These are phyloP conservation scores for Leishmania major DNA, from an alignment of 208 protist genomes.

Conservation along the genomic window DNA sequence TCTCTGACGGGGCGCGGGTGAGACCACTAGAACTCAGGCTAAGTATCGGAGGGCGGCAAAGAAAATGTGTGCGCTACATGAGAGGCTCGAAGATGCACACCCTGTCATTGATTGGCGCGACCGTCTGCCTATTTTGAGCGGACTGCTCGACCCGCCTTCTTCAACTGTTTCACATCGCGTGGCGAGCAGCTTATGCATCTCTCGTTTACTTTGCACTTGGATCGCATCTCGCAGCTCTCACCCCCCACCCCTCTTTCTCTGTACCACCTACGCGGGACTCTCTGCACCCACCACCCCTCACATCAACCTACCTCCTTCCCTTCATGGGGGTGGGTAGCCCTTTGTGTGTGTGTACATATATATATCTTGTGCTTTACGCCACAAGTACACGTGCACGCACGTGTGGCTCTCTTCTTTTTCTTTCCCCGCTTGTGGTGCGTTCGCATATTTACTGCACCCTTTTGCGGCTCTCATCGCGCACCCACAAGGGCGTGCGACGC, in stretches of 20 bases:
- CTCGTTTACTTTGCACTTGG: not conserved
- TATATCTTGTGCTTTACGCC: constrained; percentile 13
- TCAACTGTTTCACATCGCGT: not conserved
- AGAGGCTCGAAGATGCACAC: not conserved
- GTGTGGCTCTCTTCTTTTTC: not conserved
- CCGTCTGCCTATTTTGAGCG: not conserved
- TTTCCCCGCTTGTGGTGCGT: not conserved
- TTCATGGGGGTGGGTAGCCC: not conserved
- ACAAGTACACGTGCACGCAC: not conserved
- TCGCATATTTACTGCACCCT: not conserved
- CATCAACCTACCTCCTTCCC: not conserved
- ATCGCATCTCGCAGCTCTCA: not conserved
- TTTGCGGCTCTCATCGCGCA: not conserved
- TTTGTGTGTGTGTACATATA: not conserved
- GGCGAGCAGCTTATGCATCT: not conserved
- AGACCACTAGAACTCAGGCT: not conserved
- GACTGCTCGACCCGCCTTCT: not conserved
- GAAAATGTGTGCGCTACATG: not conserved
- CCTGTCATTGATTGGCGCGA: not conserved
- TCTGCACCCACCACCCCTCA: not conserved
- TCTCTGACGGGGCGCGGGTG: not conserved
- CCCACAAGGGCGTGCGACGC: not conserved
- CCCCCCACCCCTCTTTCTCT: not conserved
- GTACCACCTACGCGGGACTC: not conserved
- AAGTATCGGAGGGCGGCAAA: not conserved